A percentile compares a stretch with the other conserved stretches of the same genome.
Evolutionary conservation across 2,329 filamentous ascomycete genomes (phyloP).

Genomic region (Nemania abortiva): DNA sequence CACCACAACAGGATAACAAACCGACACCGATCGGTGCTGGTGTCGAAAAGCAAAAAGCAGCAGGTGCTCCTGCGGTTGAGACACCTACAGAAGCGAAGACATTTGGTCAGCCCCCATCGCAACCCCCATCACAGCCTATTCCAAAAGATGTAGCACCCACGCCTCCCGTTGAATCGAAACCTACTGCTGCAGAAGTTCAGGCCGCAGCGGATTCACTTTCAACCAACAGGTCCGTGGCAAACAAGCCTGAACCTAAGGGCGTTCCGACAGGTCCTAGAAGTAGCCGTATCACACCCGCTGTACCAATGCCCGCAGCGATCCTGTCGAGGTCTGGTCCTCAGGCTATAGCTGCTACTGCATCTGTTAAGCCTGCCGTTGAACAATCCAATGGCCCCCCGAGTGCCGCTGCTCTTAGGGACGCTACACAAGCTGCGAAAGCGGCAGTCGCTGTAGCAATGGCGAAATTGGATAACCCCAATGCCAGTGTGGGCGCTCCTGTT

Average conservation of each 20-base stretch:
- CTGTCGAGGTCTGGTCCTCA: constrained; percentile 49
- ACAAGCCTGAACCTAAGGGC: constrained; percentile 53
- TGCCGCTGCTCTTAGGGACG: constrained; percentile 68
- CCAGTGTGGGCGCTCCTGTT: constrained; percentile 39
- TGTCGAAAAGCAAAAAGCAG: constrained; percentile 61
- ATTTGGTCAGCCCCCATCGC: constrained; percentile 59
- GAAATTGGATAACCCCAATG: constrained; percentile 65
- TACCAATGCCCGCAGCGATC: constrained; percentile 69
- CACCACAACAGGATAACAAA: constrained; percentile 57
- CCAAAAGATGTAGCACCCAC: constrained; percentile 65
- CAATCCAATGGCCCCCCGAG: constrained; percentile 52
- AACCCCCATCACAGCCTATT: constrained; percentile 59
- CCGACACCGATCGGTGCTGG: constrained; percentile 65
- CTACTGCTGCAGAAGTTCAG: constrained; percentile 65
- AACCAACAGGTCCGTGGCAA: constrained; percentile 53
- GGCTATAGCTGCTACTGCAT: constrained; percentile 46
- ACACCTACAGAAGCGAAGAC: constrained; percentile 67
- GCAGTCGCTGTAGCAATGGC: constrained; percentile 86
- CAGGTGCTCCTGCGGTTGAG: constrained; percentile 60
- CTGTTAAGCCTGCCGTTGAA: constrained; percentile 55
- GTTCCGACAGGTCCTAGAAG: constrained; percentile 63
- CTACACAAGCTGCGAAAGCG: constrained; percentile 79
- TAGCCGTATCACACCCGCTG: constrained; percentile 71
- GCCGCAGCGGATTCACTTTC: constrained; percentile 66
- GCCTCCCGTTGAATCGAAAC: constrained; percentile 77